Base-by-base conservation (phyloP, 2,329 filamentous ascomycete species). In the Canariomyces notabilis region DNA sequence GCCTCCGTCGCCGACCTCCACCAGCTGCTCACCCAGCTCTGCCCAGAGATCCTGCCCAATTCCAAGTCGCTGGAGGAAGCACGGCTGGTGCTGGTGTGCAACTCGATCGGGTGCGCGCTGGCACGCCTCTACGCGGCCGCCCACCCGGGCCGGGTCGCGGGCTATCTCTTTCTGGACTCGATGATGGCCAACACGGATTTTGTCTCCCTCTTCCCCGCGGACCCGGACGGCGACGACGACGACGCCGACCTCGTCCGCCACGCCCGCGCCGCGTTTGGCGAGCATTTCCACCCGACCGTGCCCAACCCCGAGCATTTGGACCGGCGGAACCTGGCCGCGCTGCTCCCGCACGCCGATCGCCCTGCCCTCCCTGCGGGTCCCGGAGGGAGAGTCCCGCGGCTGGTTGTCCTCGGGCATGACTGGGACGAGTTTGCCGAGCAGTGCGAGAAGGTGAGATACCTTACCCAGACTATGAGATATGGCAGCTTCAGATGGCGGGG, bases 161-260 rank as follows among this genome's bases (percentile, higher is more conserved):
- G 65, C 0, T 60, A 74, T 3, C 26, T 81, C 1, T 68, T 80
- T 7, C 70, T 82, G 1, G 78, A 82, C 57, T 77, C 72, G 29
- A 74, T 78, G 51, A 72, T 82, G 58, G 74, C 77, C 14, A 77
- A 80, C 56, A 71, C 71, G 0, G 73, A 81, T 53, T 74, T 76
- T 22, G 69, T 77, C 2, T 73, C 71, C 5, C 50, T 80, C 4
- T 77, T 76, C 57, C 77, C 78, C 0, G 70, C 11, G 22, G 26
- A 82, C 51, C 76, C 77, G 0, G 75, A 78, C 45, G 64, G 62
- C 0, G 0, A 59, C 78, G 3, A 73, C 73, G 0, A 42, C 56
- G 1, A 70, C 2, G 50, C 59, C 15, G 58, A 58, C 9, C 61
- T 64, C 34, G 48, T 71, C 29, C 62, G 60, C 14, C 58, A 63